Percentiles rank a stretch among this genome's conserved stretches.
These are phyloP conservation scores for Talaromyces amestolkiae DNA, from an alignment of 2,329 filamentous ascomycete species.

Conservation along the genomic window DNA sequence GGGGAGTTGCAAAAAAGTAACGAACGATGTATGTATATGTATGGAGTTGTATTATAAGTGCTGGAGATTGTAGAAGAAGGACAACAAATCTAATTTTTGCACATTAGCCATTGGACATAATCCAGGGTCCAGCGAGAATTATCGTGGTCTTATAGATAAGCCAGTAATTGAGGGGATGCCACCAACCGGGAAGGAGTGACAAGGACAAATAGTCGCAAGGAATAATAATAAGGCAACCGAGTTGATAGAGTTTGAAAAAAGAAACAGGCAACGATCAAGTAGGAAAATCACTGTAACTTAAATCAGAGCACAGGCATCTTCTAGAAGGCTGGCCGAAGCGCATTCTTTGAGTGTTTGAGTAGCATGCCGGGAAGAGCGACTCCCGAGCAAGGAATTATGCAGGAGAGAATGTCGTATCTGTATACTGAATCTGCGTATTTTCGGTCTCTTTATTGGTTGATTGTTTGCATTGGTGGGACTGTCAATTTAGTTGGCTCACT, in stretches of 20 bases:
- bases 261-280: background rate
- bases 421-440: background rate
- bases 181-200: conserved; percentile 7
- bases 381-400: conserved; percentile 4
- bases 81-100: background rate
- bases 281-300: background rate
- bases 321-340: background rate
- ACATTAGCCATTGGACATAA: background rate
- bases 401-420: background rate
- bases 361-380: background rate
- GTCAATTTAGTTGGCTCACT: background rate
- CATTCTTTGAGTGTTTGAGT: conserved; percentile 1
- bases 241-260: background rate
- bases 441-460: background rate
- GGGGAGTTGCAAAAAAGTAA: background rate
- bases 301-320: background rate
- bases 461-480: background rate
- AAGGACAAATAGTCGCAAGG: background rate
- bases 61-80: background rate
- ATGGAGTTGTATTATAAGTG: background rate
- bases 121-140: background rate
- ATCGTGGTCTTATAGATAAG: background rate
- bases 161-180: background rate
- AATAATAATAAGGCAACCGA: background rate
- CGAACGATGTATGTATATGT: background rate